phyloP scores from a whole-genome alignment of 805 yeast genomes.

The Nakazawaea wickerhamii region DNA sequence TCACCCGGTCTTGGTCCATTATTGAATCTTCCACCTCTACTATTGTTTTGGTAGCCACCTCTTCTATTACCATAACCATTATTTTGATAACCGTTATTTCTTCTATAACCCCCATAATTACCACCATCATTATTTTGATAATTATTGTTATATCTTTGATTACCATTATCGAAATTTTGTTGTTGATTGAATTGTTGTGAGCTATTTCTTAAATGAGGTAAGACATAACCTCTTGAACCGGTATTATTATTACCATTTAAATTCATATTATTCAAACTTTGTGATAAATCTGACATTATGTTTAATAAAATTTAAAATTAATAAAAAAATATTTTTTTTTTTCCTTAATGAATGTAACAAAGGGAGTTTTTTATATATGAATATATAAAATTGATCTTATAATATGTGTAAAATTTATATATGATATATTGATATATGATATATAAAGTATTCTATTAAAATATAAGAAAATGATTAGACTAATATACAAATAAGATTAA shows the following conservation, averaged over 20 bases:
- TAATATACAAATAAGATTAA: slow-evolving; percentile 1
- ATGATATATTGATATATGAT: too few relatives aligned
- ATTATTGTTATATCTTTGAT: slow-evolving; percentile 11
- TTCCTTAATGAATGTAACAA: neutral
- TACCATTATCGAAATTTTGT: slow-evolving; percentile 12
- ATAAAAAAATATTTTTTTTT: too few relatives aligned
- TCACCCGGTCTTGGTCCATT: slow-evolving; percentile 43
- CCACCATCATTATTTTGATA: slow-evolving; percentile 24
- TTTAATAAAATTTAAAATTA: too few relatives aligned
- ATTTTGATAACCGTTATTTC: slow-evolving; percentile 28
- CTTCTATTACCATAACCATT: slow-evolving; percentile 32
- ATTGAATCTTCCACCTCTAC: slow-evolving; percentile 24
- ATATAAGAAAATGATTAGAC: neutral
- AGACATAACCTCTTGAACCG: slow-evolving; percentile 32
- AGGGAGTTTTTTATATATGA: neutral
- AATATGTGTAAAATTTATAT: neutral
- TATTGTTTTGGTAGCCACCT: slow-evolving; percentile 25
- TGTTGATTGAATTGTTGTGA: slow-evolving; percentile 6
- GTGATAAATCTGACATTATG: slow-evolving; percentile 56
- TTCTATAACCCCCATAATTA: slow-evolving; percentile 21
- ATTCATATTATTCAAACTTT: slow-evolving; percentile 52
- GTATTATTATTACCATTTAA: slow-evolving; percentile 32
- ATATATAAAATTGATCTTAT: neutral
- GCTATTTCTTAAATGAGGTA: slow-evolving; percentile 41
- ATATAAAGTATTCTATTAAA: neutral